Conservation (phyloP, 2,329 filamentous ascomycete species). For the Aspergillus aculeatinus region DNA sequence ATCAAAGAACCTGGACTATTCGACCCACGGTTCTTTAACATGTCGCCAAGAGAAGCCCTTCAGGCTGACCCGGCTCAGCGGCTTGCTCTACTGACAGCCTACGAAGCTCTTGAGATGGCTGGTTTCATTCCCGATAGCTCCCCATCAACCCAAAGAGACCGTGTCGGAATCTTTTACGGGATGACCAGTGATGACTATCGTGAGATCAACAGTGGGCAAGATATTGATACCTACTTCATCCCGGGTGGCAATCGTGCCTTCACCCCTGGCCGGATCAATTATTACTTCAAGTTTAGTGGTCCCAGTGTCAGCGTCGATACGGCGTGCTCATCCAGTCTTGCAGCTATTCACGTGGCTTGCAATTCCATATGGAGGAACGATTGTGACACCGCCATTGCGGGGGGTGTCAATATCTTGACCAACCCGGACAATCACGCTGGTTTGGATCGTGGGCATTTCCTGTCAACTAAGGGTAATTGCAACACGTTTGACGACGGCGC, state of each 20-base stretch:
- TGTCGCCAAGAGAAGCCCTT: conserved; percentile 76
- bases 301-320: conserved; percentile 73
- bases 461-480: conserved; percentile 67
- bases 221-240: conserved; percentile 70
- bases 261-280: conserved; percentile 44
- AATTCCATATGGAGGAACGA: conserved; percentile 73
- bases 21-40: conserved; percentile 83
- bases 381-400: conserved; percentile 77
- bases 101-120: conserved; percentile 79
- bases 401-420: conserved; percentile 73
- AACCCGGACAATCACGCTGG: conserved; percentile 80
- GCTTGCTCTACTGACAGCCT: conserved; percentile 72
- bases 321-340: conserved; percentile 74
- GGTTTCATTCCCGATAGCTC: conserved; percentile 74
- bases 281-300: conserved; percentile 75
- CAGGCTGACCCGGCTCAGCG: conserved; percentile 82
- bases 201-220: conserved; percentile 71
- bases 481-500: conserved; percentile 79
- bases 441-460: conserved; percentile 73
- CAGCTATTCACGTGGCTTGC: conserved; percentile 70
- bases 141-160: conserved; percentile 62
- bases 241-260: conserved; percentile 61
- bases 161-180: conserved; percentile 73
- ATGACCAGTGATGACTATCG: conserved; percentile 76
- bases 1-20: conserved; percentile 74